A percentile compares a stretch with the other conserved stretches of the same genome.
These are phyloP conservation scores for Quambalaria eucalypti DNA, from an alignment of 1,284 basidiomycete species.

Conservation along the genomic window DNA sequence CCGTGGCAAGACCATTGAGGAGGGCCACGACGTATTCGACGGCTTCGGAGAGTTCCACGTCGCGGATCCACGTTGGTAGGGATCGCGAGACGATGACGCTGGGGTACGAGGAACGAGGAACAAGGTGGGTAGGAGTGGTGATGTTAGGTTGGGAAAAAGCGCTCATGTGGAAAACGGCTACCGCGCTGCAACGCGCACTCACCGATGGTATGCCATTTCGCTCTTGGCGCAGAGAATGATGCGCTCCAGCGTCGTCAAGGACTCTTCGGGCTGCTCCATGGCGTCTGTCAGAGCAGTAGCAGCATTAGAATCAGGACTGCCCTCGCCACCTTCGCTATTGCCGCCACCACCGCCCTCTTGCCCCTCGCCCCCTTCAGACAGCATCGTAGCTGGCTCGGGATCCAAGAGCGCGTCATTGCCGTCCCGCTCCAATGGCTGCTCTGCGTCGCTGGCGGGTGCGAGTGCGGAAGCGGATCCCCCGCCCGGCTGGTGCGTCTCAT, in stretches of 20 bases:
- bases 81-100: slow-evolving; percentile 59
- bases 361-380: too few species aligned
- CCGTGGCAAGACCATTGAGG: slow-evolving; percentile 74
- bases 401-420: slow-evolving; percentile 1
- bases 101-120: too few species aligned
- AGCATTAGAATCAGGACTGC: neutral
- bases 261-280: slow-evolving; percentile 19
- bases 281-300: neutral
- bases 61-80: slow-evolving; percentile 42
- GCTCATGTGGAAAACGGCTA: neutral
- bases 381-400: too few species aligned
- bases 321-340: too few species aligned
- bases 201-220: slow-evolving; percentile 63
- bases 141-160: neutral
- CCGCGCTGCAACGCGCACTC: too few species aligned
- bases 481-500: neutral
- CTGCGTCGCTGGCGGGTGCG: neutral
- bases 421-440: neutral
- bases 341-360: too few species aligned
- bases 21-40: slow-evolving; percentile 89
- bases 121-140: neutral
- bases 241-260: slow-evolving; percentile 69
- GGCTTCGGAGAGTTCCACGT: slow-evolving; percentile 67
- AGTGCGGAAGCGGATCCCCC: neutral
- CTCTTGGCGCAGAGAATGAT: slow-evolving; percentile 88